Percentiles rank a stretch among this genome's conserved stretches.
These are phyloP conservation scores for Ophiostoma himal-ulmi DNA, from an alignment of 2,329 filamentous ascomycete genomes.

Conservation along the genomic window DNA sequence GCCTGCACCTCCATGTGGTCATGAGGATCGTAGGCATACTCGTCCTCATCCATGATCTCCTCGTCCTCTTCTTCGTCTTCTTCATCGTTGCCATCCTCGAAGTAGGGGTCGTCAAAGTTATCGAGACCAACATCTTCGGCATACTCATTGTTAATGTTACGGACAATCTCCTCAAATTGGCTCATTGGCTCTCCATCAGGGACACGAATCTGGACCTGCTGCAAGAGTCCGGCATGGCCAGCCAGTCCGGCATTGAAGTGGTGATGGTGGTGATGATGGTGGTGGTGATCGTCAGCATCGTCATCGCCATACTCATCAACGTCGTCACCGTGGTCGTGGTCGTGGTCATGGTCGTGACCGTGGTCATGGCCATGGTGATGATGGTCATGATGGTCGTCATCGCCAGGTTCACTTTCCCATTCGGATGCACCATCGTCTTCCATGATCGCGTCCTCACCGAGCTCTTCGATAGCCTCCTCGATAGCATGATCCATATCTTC, in stretches of 20 bases:
- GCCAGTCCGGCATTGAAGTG: constrained; percentile 40
- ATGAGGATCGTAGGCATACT: constrained; percentile 54
- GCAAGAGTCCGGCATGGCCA: background rate
- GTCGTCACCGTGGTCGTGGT: constrained; percentile 39
- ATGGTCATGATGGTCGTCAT: constrained; percentile 50
- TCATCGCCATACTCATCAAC: constrained; percentile 42
- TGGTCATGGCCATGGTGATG: constrained; percentile 28
- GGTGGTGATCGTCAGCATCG: constrained; percentile 29
- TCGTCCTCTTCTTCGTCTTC: constrained; percentile 63
- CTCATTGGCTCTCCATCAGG: constrained; percentile 50
- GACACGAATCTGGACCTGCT: constrained; percentile 40
- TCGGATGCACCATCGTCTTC: constrained; percentile 56
- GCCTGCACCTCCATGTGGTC: constrained; percentile 42
- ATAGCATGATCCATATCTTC: constrained; percentile 46
- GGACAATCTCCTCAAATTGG: constrained; percentile 34
- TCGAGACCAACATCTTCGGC: constrained; percentile 46
- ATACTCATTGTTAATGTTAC: constrained; percentile 19
- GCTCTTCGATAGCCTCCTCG: constrained; percentile 54
- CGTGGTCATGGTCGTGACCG: constrained; percentile 45
- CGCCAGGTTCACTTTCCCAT: constrained; percentile 58
- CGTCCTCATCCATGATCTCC: constrained; percentile 63
- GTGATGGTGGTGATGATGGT: constrained; percentile 29
- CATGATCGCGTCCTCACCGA: constrained; percentile 57
- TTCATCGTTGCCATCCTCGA: constrained; percentile 55
- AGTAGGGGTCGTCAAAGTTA: constrained; percentile 47